Evolutionary conservation across 306 rosid species (phyloP).

Genomic region (Cucurbita moschata): DNA sequence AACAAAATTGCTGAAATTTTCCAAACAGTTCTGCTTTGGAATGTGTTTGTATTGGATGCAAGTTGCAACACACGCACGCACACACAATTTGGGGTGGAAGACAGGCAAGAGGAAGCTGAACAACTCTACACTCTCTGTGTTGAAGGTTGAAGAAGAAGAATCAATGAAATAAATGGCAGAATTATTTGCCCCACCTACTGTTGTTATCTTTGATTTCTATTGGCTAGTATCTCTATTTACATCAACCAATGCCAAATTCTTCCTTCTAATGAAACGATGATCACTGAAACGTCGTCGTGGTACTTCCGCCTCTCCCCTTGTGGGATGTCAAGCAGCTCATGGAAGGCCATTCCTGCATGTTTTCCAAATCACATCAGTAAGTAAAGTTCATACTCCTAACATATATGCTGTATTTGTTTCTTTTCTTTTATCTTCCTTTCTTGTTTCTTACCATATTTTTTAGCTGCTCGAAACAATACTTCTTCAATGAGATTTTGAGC

Average conservation of each 20-base stretch:
- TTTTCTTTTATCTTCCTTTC: neutral
- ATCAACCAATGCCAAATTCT: conserved; percentile 56
- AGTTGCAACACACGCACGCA: neutral
- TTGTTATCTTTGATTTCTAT: neutral
- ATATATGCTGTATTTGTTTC: neutral
- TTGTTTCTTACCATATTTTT: conserved; percentile 40
- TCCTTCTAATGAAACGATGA: conserved; percentile 62
- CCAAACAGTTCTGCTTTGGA: neutral
- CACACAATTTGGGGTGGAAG: neutral
- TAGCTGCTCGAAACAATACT: conserved; percentile 50
- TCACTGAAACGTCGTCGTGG: conserved; percentile 69
- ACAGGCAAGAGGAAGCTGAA: neutral
- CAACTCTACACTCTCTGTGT: conserved; percentile 1
- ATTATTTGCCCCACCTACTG: conserved; percentile 2
- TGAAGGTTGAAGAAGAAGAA: neutral
- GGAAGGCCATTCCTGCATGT: conserved; percentile 51
- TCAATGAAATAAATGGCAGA: conserved; percentile 7
- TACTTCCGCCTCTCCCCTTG: conserved; percentile 71
- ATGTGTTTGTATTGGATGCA: neutral
- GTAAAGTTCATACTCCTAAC: neutral
- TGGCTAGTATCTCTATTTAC: conserved; percentile 18
- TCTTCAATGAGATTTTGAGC: conserved; percentile 72
- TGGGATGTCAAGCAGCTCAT: conserved; percentile 69
- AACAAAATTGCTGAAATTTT: neutral
- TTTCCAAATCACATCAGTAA: neutral